Percentiles rank a stretch among this genome's conserved stretches.
Evolutionary conservation across 305 asterid species (phyloP).

Genomic region (Solanum aculeatissimum): DNA sequence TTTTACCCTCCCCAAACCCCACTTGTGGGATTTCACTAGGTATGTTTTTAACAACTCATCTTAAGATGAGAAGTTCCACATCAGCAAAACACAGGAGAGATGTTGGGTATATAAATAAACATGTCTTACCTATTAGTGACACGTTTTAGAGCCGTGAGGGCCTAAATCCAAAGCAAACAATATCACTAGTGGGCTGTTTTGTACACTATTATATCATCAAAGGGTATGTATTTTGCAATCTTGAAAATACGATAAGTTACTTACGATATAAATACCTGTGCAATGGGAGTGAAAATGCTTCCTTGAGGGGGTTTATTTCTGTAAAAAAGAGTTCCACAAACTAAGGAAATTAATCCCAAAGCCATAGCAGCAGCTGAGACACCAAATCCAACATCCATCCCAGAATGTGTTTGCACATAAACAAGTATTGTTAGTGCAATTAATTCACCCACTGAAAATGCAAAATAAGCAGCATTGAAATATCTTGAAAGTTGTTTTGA

Average conservation of each 20-base stretch:
- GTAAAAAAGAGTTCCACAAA: conserved; percentile 43
- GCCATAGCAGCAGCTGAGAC: conserved; percentile 92
- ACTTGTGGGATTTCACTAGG: no score
- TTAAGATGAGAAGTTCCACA: no score
- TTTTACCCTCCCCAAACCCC: no score
- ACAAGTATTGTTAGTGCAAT: conserved; percentile 69
- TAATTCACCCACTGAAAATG: conserved; percentile 84
- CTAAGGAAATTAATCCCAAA: conserved; percentile 55
- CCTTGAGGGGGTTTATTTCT: conserved; percentile 76
- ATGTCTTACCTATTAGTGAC: no score
- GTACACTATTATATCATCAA: neutral
- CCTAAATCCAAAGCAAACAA: no score
- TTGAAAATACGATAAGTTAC: neutral
- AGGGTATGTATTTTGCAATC: neutral
- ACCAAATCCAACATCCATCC: conserved; percentile 89
- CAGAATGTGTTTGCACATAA: conserved; percentile 89
- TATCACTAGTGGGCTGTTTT: no score
- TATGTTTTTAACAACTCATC: no score
- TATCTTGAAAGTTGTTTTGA: conserved; percentile 72
- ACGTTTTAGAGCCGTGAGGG: no score
- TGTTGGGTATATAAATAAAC: no score
- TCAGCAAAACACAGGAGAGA: no score
- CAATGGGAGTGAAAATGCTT: conserved; percentile 71
- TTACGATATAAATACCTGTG: conserved; percentile 30
- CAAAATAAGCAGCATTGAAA: conserved; percentile 89